These are phyloP conservation scores for Daldinia sp. DNA, from an alignment of 2,329 filamentous ascomycete species.

Conservation along the genomic window DNA sequence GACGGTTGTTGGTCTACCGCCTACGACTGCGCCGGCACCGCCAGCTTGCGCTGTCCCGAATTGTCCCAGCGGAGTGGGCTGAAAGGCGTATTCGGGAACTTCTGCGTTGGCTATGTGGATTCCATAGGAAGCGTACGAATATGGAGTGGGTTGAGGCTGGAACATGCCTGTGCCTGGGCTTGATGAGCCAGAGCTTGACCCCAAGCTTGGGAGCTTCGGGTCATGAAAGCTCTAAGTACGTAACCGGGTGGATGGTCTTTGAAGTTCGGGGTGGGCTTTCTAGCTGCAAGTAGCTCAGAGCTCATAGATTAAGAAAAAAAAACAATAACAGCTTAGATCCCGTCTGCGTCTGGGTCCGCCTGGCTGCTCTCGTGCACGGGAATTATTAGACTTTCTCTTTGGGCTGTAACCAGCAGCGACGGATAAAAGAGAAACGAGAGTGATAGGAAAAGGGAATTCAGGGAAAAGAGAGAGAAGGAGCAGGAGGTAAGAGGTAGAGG, in stretches of 20 bases:
- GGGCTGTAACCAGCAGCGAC: conserved; percentile 38
- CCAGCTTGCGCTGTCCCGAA: conserved; percentile 39
- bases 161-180: conserved; percentile 57
- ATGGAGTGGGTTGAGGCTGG: conserved; percentile 60
- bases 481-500: conserved; percentile 27
- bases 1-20: conserved; percentile 37
- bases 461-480: conserved; percentile 5
- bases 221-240: conserved; percentile 37
- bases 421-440: conserved; percentile 23
- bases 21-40: conserved; percentile 26
- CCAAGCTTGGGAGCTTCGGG: conserved; percentile 33
- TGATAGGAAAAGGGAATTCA: conserved; percentile 11
- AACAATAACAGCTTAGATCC: too few species aligned
- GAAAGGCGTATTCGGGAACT: conserved; percentile 44
- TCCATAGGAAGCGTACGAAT: conserved; percentile 55
- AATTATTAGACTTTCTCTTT: conserved; percentile 34
- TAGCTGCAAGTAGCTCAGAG: conserved; percentile 14
- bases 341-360: not conserved
- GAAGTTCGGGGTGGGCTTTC: conserved; percentile 10
- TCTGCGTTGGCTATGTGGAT: conserved; percentile 46
- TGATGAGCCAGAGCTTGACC: conserved; percentile 36
- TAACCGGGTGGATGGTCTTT: conserved; percentile 14
- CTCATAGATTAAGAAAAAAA: conserved; percentile 26
- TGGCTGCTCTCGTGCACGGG: conserved; percentile 17
- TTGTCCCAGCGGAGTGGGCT: conserved; percentile 43